Conservation (phyloP, 768 basidiomycete species). For the Lactarius hengduanensis region DNA sequence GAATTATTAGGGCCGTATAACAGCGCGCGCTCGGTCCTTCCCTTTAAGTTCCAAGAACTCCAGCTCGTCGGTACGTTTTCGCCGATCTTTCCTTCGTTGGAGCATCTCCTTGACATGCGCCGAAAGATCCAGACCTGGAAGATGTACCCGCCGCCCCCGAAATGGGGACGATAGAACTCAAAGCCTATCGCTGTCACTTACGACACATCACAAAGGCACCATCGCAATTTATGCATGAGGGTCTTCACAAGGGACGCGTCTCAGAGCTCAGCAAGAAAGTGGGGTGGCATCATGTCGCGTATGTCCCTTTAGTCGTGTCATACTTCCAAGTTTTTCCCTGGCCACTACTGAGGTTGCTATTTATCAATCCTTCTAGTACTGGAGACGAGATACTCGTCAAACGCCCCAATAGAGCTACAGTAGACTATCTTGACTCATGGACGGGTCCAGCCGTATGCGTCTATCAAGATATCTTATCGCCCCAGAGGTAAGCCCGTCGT, state of each 20-base stretch:
- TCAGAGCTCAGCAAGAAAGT: conserved; percentile 25
- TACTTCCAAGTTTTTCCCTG: background rate
- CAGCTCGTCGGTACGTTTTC: conserved; percentile 16
- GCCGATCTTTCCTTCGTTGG: background rate
- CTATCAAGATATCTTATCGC: conserved; percentile 21
- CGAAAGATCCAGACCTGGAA: conserved; percentile 16
- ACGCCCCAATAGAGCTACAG: background rate
- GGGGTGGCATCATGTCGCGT: conserved; percentile 24
- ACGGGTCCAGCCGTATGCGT: background rate
- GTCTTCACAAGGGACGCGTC: conserved; percentile 10
- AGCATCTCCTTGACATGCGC: background rate
- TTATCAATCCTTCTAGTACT: conserved; percentile 6
- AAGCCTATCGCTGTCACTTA: conserved; percentile 7
- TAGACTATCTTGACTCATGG: conserved; percentile 5
- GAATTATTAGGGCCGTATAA: conserved; percentile 6
- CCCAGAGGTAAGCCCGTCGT: conserved; percentile 12
- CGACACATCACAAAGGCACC: no score
- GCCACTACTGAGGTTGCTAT: background rate
- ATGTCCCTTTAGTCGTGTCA: background rate
- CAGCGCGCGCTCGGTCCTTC: background rate
- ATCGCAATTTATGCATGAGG: accelerated
- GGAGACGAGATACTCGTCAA: conserved; percentile 7
- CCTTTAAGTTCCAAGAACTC: conserved; percentile 21
- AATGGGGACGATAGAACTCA: conserved; percentile 22
- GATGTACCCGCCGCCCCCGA: conserved; percentile 14